Conservation (phyloP, 2,329 filamentous ascomycete species). For the Nemania abortiva region DNA sequence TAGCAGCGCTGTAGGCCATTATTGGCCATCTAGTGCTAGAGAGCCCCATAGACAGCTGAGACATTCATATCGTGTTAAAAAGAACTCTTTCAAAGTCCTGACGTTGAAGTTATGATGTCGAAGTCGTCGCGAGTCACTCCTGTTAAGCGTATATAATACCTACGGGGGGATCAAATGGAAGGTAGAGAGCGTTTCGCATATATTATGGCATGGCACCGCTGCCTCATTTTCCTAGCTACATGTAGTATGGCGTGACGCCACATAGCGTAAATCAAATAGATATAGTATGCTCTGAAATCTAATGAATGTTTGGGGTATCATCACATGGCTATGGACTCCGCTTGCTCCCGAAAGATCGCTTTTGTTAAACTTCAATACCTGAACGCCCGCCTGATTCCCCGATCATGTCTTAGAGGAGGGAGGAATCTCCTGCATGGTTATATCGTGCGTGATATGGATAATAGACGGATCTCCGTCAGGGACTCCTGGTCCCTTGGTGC, state of each 20-base stretch:
- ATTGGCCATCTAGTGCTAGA: too few species aligned
- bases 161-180: too few species aligned
- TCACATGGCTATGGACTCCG: slow-evolving; percentile 7
- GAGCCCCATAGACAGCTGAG: too few species aligned
- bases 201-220: too few species aligned
- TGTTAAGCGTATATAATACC: too few species aligned
- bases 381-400: background rate
- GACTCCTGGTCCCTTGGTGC: slow-evolving; percentile 7
- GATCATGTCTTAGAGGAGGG: background rate
- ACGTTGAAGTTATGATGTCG: too few species aligned
- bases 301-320: slow-evolving; percentile 11
- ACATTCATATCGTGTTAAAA: too few species aligned
- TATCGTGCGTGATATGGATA: slow-evolving; percentile 42
- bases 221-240: background rate
- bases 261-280: background rate
- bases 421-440: slow-evolving; percentile 34
- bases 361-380: background rate
- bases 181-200: too few species aligned
- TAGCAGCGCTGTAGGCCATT: too few species aligned
- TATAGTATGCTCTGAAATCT: slow-evolving; percentile 5
- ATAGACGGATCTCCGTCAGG: slow-evolving; percentile 25
- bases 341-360: background rate
- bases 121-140: too few species aligned
- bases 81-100: too few species aligned
- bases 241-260: background rate